Conservation (phyloP, 164 flowering plant genomes). For the Platanus orientalis region DNA sequence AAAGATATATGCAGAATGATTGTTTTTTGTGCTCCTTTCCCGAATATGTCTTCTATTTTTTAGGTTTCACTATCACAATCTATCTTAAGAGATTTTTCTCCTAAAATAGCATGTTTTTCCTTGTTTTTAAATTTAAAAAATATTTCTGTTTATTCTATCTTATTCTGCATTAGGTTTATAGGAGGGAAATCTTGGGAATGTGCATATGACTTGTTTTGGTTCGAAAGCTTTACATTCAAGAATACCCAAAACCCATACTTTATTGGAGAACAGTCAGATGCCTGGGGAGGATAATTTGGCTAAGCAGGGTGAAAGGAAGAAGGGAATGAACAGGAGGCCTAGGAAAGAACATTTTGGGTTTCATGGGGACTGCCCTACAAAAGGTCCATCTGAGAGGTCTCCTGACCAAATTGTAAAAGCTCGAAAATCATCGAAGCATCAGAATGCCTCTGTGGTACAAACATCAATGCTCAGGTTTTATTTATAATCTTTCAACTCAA, state of each 20-base stretch:
- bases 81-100: neutral
- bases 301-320: slow-evolving; percentile 22
- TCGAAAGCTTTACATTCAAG: slow-evolving; percentile 39
- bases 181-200: neutral
- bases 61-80: no score
- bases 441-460: slow-evolving; percentile 17
- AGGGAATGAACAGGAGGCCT: slow-evolving; percentile 31
- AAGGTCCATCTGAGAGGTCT: slow-evolving; percentile 13
- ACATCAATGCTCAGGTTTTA: slow-evolving; percentile 51
- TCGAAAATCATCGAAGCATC: slow-evolving; percentile 23
- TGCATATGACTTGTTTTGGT: slow-evolving; percentile 36
- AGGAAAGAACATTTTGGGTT: slow-evolving; percentile 20
- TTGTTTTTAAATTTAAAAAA: neutral
- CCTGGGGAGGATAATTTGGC: slow-evolving; percentile 24
- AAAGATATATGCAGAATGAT: no score
- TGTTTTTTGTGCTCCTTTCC: no score
- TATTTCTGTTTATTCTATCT: neutral
- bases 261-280: slow-evolving; percentile 25
- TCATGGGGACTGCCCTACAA: slow-evolving; percentile 20
- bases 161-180: neutral
- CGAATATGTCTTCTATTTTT: no score
- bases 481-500: neutral
- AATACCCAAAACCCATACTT: slow-evolving; percentile 14
- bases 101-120: no score
- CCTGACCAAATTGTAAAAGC: slow-evolving; percentile 15